Evolutionary conservation across 2,329 filamentous ascomycete genomes (phyloP).

Genomic region (Fusarium equiseti): DNA sequence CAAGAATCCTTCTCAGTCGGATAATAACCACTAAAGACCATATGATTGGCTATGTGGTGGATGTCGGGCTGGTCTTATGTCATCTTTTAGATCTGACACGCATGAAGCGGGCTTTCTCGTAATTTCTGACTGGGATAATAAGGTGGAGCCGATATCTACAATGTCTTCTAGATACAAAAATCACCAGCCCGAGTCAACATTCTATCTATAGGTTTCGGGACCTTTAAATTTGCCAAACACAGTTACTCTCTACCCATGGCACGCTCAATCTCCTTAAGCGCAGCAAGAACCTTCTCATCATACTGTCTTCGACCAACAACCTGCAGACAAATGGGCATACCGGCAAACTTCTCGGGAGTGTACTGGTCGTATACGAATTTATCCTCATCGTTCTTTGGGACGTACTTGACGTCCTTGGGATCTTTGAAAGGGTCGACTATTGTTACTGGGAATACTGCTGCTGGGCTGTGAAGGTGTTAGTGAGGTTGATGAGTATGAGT

Average conservation of each 20-base stretch:
- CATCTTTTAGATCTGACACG: background rate
- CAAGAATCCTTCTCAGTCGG: background rate
- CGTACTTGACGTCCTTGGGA: conserved; percentile 40
- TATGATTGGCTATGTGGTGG: background rate
- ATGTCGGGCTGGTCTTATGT: background rate
- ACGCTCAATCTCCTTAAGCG: conserved; percentile 43
- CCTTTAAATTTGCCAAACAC: no score
- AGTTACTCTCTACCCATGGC: conserved; percentile 40
- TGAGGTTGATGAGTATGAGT: rapidly evolving
- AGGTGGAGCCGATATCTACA: background rate
- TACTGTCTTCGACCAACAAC: conserved; percentile 48
- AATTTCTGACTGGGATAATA: background rate
- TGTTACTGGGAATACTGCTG: conserved; percentile 69
- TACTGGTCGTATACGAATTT: conserved; percentile 49
- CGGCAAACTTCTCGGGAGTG: conserved; percentile 42
- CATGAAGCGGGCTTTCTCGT: background rate
- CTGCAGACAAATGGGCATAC: conserved; percentile 47
- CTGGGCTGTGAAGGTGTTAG: conserved; percentile 53
- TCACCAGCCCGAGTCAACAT: background rate
- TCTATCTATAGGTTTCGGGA: background rate
- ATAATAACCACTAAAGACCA: background rate
- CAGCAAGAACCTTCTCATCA: conserved; percentile 50
- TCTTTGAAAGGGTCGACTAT: conserved; percentile 47
- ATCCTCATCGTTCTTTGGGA: conserved; percentile 48
- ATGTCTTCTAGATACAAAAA: background rate